A percentile compares a stretch with the other conserved stretches of the same genome.
Conservation (phyloP, 805 yeast genomes). For the Candida palmyrensis region DNA sequence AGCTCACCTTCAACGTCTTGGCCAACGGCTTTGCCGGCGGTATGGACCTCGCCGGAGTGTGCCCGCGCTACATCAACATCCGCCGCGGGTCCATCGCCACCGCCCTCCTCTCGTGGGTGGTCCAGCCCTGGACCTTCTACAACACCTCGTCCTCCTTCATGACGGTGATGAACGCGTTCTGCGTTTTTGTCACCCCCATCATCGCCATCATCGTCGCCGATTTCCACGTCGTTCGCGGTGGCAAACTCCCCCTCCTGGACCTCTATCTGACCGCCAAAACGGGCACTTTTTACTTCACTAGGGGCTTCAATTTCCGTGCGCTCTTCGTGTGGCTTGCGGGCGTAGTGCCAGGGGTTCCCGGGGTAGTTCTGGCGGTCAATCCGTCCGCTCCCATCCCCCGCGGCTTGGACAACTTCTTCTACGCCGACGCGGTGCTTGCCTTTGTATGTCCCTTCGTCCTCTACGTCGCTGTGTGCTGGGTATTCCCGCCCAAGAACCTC, state of each 20-base stretch:
- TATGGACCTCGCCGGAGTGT: constrained; percentile 42
- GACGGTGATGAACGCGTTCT: constrained; percentile 27
- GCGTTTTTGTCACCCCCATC: constrained; percentile 36
- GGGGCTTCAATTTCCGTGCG: constrained; percentile 42
- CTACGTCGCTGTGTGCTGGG: too few relatives aligned
- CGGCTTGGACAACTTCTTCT: too few relatives aligned
- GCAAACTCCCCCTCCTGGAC: constrained; percentile 33
- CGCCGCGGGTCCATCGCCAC: constrained; percentile 33
- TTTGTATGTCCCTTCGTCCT: too few relatives aligned
- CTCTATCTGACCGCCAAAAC: constrained; percentile 23
- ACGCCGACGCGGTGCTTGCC: too few relatives aligned
- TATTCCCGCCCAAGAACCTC: too few relatives aligned
- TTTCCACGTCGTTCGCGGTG: constrained; percentile 27
- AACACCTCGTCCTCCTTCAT: constrained; percentile 29
- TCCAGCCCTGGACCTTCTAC: constrained; percentile 38
- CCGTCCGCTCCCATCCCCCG: too few relatives aligned
- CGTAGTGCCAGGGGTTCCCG: constrained; percentile 5
- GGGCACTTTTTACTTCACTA: constrained; percentile 35
- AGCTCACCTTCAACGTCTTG: constrained; percentile 33
- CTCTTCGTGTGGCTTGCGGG: constrained; percentile 11
- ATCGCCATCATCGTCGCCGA: constrained; percentile 25
- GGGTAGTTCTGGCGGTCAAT: too few relatives aligned
- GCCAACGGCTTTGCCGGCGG: constrained; percentile 42
- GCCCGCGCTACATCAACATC: constrained; percentile 38
- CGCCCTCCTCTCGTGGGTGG: constrained; percentile 26